Evolutionary conservation across 2,329 filamentous ascomycete genomes (phyloP).

Genomic region (Sporothrix curviconia): DNA sequence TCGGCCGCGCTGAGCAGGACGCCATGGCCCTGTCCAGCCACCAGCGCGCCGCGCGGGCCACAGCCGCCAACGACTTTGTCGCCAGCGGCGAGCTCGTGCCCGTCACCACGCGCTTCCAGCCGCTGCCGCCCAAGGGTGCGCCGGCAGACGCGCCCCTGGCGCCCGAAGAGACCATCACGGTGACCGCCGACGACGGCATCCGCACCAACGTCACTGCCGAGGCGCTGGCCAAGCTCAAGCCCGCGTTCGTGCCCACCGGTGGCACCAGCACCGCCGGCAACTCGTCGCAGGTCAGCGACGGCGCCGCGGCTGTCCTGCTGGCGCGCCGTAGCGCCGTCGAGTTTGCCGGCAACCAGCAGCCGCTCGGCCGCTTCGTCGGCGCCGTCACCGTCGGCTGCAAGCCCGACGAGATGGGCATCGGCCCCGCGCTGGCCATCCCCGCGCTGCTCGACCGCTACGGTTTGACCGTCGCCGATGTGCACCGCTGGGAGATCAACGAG

Average conservation of each 20-base stretch:
- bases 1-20: constrained; percentile 72
- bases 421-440: constrained; percentile 79
- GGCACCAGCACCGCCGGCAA: constrained; percentile 83
- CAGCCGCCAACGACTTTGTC: constrained; percentile 60
- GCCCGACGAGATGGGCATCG: constrained; percentile 92
- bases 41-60: constrained; percentile 63
- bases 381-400: constrained; percentile 69
- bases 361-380: constrained; percentile 78
- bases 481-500: constrained; percentile 93
- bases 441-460: constrained; percentile 66
- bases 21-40: constrained; percentile 73
- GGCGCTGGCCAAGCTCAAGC: constrained; percentile 72
- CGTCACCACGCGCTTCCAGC: constrained; percentile 63
- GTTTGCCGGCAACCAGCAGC: constrained; percentile 64
- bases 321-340: constrained; percentile 78
- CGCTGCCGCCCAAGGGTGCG: constrained; percentile 54
- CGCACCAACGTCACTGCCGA: constrained; percentile 60
- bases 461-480: constrained; percentile 61
- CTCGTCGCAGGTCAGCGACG: constrained; percentile 74
- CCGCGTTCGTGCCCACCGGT: constrained; percentile 64
- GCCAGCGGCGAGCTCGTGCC: constrained; percentile 77
- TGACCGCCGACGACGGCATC: constrained; percentile 78
- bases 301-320: constrained; percentile 74
- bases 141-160: constrained; percentile 39
- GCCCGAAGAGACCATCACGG: constrained; percentile 52